A percentile compares a stretch with the other conserved stretches of the same genome.
These are phyloP conservation scores for Botrytis porri DNA, from an alignment of 2,329 filamentous ascomycete genomes.

Conservation along the genomic window DNA sequence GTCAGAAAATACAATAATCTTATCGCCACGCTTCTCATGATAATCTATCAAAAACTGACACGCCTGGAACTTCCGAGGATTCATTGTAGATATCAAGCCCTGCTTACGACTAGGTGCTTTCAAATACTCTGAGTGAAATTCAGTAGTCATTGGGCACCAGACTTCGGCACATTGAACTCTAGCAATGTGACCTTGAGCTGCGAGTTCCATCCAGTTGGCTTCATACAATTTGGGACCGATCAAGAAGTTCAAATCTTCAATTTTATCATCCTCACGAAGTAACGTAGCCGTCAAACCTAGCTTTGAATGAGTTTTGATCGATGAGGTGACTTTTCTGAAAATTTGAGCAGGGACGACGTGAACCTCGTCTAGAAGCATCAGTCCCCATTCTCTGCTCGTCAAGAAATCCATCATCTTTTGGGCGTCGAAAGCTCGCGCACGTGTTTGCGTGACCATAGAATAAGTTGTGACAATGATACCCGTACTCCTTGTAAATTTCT, in stretches of 20 bases:
- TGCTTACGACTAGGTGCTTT: conserved; percentile 64
- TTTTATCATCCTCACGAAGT: conserved; percentile 96
- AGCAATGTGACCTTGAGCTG: conserved; percentile 94
- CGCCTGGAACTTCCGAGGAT: conserved; percentile 93
- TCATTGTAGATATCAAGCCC: conserved; percentile 87
- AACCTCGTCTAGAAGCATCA: conserved; percentile 96
- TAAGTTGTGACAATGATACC: conserved; percentile 98
- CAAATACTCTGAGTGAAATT: conserved; percentile 95
- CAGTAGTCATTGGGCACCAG: conserved; percentile 98
- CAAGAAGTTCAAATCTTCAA: conserved; percentile 92
- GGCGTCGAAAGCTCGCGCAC: conserved; percentile 84
- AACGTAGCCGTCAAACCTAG: conserved; percentile 91
- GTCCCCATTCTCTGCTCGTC: conserved; percentile 84
- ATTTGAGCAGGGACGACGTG: conserved; percentile 97
- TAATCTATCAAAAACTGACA: conserved; percentile 99
- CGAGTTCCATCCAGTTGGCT: conserved; percentile 98
- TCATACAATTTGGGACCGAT: conserved; percentile 98
- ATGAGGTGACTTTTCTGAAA: conserved; percentile 89
- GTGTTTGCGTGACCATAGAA: conserved; percentile 94
- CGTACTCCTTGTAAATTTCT: conserved; percentile 79
- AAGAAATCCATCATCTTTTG: conserved; percentile 98
- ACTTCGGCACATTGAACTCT: conserved; percentile 97
- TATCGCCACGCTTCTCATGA: conserved; percentile 90
- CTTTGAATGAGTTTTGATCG: conserved; percentile 93
- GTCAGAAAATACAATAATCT: conserved; percentile 97